Percentiles rank a stretch among this genome's conserved stretches.
phyloP scores from a whole-genome alignment of 495 filamentous ascomycete genomes.

The Penicillium cinerascens region DNA sequence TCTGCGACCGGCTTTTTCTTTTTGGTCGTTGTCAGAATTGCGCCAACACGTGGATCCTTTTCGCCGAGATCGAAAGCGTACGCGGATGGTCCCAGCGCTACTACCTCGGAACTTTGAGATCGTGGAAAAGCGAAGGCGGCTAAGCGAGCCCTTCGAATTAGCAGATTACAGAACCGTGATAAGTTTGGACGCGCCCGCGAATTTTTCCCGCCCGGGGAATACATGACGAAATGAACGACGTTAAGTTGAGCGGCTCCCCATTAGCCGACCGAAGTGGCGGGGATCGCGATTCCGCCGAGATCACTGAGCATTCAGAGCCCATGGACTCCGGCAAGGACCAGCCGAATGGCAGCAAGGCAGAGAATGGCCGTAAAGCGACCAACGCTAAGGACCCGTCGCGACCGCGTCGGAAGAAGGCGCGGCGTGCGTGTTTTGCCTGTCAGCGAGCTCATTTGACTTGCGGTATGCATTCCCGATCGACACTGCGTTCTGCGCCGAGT shows the following conservation, averaged over 20 bases:
- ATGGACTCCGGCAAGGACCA: constrained; percentile 44
- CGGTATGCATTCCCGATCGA: constrained; percentile 59
- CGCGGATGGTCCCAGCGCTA: constrained; percentile 25
- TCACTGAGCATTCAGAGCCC: constrained; percentile 42
- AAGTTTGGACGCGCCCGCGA: background rate
- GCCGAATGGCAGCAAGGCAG: constrained; percentile 57
- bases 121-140: constrained; percentile 2
- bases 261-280: constrained; percentile 43
- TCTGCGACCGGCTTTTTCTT: constrained; percentile 8
- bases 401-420: constrained; percentile 91
- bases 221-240: constrained; percentile 51
- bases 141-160: background rate
- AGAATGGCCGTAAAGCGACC: constrained; percentile 50
- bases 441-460: constrained; percentile 97
- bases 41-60: constrained; percentile 18
- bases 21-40: constrained; percentile 4
- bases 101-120: constrained; percentile 13
- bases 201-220: constrained; percentile 9
- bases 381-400: constrained; percentile 82
- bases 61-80: constrained; percentile 8
- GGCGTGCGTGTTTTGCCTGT: constrained; percentile 92
- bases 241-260: constrained; percentile 42
- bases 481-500: background rate
- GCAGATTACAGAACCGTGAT: background rate
- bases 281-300: constrained; percentile 50